Evolutionary conservation across 352 stramenopile genomes (phyloP).

Genomic region (Phytophthora fragariaefolia): DNA sequence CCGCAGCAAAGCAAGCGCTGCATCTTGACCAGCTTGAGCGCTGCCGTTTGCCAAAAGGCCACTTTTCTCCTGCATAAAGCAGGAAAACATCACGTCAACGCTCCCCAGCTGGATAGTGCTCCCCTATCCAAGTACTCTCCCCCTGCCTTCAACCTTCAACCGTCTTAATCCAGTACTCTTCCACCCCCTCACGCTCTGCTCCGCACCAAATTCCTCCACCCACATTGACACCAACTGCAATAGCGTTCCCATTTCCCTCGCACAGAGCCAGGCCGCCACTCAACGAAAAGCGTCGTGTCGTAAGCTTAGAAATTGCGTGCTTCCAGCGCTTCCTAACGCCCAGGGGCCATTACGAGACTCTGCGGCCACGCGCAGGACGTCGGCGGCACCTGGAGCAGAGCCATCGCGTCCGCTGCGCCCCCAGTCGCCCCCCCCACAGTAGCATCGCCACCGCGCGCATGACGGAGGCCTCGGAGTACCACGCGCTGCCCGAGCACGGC

Average conservation of each 20-base stretch:
- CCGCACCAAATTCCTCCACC: too few species aligned
- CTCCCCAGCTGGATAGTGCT: too few species aligned
- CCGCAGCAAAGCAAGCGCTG: conserved; percentile 1
- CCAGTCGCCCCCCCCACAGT: background rate
- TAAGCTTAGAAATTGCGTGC: background rate
- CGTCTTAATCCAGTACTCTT: too few species aligned
- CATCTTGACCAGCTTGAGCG: background rate
- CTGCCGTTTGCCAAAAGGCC: background rate
- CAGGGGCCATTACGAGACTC: background rate
- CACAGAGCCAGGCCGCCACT: background rate
- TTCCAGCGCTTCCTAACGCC: background rate
- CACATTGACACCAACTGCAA: too few species aligned
- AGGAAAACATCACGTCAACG: background rate
- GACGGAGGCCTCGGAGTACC: conserved; percentile 41
- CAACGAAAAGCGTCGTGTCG: background rate
- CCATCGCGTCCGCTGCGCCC: too few species aligned
- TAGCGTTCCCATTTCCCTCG: too few species aligned
- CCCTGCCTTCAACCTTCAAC: too few species aligned
- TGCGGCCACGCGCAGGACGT: too few species aligned
- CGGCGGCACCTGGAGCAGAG: too few species aligned
- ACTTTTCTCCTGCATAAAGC: background rate
- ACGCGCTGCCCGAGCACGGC: conserved; percentile 36
- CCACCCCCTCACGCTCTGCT: too few species aligned
- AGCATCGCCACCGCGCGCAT: conserved; percentile 11
- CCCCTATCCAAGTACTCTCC: background rate